These are phyloP conservation scores for Rosa multiflora DNA, from an alignment of 306 rosid genomes.

Conservation along the genomic window DNA sequence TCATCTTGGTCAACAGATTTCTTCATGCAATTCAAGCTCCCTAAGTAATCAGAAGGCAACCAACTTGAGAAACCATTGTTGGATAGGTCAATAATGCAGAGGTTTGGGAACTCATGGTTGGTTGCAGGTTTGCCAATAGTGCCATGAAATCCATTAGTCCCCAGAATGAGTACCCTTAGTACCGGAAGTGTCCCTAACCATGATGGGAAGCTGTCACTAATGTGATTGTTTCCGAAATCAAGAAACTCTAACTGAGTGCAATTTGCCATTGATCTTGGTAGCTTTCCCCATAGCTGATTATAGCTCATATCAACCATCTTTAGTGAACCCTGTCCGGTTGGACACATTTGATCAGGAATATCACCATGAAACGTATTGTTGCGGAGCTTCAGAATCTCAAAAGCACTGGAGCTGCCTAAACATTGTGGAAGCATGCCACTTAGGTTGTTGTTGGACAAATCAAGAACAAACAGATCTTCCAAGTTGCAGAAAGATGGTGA, in stretches of 20 bases:
- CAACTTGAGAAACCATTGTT: slow-evolving; percentile 14
- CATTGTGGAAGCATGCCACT: slow-evolving; percentile 23
- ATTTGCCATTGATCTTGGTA: slow-evolving; percentile 23
- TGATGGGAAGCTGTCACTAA: slow-evolving; percentile 37
- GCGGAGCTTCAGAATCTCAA: neutral
- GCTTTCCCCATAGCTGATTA: slow-evolving; percentile 16
- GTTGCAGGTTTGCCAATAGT: neutral
- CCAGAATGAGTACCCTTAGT: slow-evolving; percentile 12
- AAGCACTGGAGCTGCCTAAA: slow-evolving; percentile 12
- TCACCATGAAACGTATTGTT: slow-evolving; percentile 7
- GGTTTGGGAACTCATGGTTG: neutral
- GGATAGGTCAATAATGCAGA: slow-evolving; percentile 24
- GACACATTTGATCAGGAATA: slow-evolving; percentile 11
- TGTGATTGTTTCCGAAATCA: slow-evolving; percentile 16
- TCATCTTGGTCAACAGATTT: neutral
- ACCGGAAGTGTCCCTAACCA: slow-evolving; percentile 38
- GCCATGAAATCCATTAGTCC: slow-evolving; percentile 26
- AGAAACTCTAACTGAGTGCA: slow-evolving; percentile 16
- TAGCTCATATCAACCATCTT: slow-evolving; percentile 14
- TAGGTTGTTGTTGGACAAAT: slow-evolving; percentile 13
- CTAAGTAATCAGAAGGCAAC: slow-evolving; percentile 18
- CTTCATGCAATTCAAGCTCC: slow-evolving; percentile 19
- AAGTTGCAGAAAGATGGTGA: slow-evolving; percentile 24
- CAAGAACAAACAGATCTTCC: neutral
- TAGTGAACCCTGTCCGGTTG: neutral